Percentiles rank a stretch among this genome's conserved stretches.
phyloP scores from a whole-genome alignment of 768 basidiomycete species.

The Auricularia sp. region DNA sequence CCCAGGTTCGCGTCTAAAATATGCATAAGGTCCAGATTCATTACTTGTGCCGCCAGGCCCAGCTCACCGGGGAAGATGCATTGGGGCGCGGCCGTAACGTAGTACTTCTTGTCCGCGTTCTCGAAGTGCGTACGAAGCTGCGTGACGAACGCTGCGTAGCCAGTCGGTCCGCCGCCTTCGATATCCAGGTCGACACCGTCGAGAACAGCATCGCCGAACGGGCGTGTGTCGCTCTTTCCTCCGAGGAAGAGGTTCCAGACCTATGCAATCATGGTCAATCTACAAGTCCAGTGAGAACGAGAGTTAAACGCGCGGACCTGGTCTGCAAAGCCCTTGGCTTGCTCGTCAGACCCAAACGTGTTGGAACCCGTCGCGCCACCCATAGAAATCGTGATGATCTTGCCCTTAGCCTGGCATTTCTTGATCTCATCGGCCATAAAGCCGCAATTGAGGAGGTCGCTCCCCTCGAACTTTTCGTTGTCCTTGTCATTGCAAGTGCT shows the following conservation, averaged over 20 bases:
- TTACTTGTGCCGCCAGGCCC: too few relatives aligned
- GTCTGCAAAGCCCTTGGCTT: conserved; percentile 50
- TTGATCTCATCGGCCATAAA: conserved; percentile 51
- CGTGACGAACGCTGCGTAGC: conserved; percentile 48
- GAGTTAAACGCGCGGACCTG: conserved; percentile 42
- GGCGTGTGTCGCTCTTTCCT: conserved; percentile 48
- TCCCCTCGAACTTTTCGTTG: conserved; percentile 51
- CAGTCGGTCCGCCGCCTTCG: conserved; percentile 49
- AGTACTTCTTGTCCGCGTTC: conserved; percentile 29
- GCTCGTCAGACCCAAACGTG: conserved; percentile 49
- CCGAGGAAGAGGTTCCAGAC: conserved; percentile 71
- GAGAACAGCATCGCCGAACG: conserved; percentile 42
- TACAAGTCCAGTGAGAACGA: conserved; percentile 60
- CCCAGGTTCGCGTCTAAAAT: conserved; percentile 48
- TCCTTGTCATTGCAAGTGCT: conserved; percentile 56
- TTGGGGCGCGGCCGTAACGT: conserved; percentile 43
- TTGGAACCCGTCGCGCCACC: conserved; percentile 56
- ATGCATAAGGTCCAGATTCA: too few relatives aligned
- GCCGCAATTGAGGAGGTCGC: conserved; percentile 52
- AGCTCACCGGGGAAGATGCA: background rate
- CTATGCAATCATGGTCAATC: conserved; percentile 39
- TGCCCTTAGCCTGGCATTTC: conserved; percentile 56
- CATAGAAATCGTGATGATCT: conserved; percentile 36
- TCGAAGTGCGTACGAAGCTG: conserved; percentile 43
- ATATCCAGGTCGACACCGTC: conserved; percentile 60